These are phyloP conservation scores for Tuber borchii DNA, from an alignment of 495 filamentous ascomycete species.

Conservation along the genomic window DNA sequence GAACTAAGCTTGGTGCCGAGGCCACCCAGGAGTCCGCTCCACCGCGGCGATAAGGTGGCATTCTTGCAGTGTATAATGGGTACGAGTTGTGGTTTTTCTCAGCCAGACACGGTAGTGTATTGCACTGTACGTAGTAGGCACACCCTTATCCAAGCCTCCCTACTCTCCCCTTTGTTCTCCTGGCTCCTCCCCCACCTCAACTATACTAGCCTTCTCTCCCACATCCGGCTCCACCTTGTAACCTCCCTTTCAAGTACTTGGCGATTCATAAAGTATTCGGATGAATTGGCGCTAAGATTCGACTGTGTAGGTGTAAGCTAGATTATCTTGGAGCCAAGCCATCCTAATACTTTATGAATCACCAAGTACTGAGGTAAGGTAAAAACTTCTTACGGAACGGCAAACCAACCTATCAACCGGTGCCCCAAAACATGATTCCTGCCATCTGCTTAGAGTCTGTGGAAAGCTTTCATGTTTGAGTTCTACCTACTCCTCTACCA, in stretches of 20 bases:
- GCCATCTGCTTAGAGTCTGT: background rate
- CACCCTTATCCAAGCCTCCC: background rate
- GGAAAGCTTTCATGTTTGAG: background rate
- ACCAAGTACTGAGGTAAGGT: background rate
- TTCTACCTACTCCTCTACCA: background rate
- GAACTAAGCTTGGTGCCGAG: background rate
- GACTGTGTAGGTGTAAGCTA: no score
- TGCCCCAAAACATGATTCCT: background rate
- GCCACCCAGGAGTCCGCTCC: background rate
- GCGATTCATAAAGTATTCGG: no score
- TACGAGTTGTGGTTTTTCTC: background rate
- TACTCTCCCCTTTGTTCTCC: background rate
- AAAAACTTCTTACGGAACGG: background rate
- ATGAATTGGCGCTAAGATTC: no score
- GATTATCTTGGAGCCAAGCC: no score
- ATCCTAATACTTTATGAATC: no score
- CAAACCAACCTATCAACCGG: background rate
- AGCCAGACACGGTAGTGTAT: no score
- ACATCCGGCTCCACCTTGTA: background rate
- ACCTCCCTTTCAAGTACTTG: no score
- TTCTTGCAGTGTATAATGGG: background rate
- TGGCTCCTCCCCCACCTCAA: background rate
- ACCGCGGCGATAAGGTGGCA: background rate
- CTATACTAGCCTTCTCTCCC: background rate
- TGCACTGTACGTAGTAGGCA: background rate